Conservation (phyloP, 345 rosid species). For the Pistacia integerrima region DNA sequence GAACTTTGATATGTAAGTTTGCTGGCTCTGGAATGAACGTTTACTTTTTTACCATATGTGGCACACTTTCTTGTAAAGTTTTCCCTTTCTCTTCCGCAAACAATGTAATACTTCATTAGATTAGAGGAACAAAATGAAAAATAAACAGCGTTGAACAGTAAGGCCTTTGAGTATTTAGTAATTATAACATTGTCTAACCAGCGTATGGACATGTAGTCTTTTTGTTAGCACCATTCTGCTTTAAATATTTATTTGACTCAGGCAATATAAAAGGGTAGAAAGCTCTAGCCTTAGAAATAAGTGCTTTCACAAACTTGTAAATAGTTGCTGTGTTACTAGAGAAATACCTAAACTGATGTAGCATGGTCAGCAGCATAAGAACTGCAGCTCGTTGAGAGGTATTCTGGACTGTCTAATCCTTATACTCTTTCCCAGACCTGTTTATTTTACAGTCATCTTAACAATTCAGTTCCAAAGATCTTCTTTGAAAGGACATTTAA, state of each 20-base stretch:
- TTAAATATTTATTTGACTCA: not conserved
- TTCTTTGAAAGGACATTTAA: not conserved
- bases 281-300: not conserved
- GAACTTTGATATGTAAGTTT: conserved; percentile 92
- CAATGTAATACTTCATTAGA: not conserved
- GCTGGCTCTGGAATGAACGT: conserved; percentile 12
- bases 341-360: not conserved
- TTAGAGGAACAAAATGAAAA: not conserved
- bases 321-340: not conserved
- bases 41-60: conserved; percentile 26
- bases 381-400: not conserved
- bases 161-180: not conserved
- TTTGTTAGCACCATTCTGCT: not conserved
- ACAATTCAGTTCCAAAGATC: not conserved
- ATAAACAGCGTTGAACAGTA: not conserved
- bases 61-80: conserved; percentile 1
- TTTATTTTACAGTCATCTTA: not conserved
- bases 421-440: not conserved
- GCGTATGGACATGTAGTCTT: not conserved
- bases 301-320: not conserved
- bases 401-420: not conserved
- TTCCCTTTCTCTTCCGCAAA: conserved; percentile 2
- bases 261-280: not conserved
- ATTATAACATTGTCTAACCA: not conserved
- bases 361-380: not conserved